Evolutionary conservation across 2,329 filamentous ascomycete species (phyloP).

Genomic region (Xylaria sp.): DNA sequence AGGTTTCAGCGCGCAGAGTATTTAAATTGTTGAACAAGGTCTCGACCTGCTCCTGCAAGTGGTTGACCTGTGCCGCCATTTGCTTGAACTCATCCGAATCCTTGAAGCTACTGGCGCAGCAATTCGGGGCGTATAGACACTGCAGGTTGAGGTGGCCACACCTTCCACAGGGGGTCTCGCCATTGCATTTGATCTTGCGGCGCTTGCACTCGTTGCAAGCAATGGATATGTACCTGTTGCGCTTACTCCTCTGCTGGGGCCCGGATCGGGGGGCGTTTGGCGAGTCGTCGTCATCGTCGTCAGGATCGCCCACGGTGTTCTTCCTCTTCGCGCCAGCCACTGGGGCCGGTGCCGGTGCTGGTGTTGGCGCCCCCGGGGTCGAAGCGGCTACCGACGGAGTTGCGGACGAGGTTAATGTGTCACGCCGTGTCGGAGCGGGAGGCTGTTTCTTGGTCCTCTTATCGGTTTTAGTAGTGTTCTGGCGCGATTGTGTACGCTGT

Average conservation of each 20-base stretch:
- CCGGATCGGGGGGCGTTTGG: constrained; percentile 26
- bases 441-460: constrained; percentile 25
- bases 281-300: constrained; percentile 33
- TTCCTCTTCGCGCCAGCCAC: constrained; percentile 37
- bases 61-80: constrained; percentile 75
- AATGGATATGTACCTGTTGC: constrained; percentile 68
- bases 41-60: constrained; percentile 84
- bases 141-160: constrained; percentile 71
- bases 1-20: constrained; percentile 63
- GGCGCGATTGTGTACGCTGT: constrained; percentile 13
- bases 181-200: constrained; percentile 78
- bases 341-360: constrained; percentile 1
- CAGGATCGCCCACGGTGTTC: constrained; percentile 21
- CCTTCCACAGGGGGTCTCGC: constrained; percentile 69
- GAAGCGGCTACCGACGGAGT: constrained; percentile 17
- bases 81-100: constrained; percentile 89
- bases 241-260: constrained; percentile 59
- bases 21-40: constrained; percentile 75
- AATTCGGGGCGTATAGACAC: constrained; percentile 70
- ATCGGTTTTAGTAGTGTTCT: constrained; percentile 8
- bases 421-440: constrained; percentile 13
- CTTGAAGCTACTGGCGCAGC: constrained; percentile 79
- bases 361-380: constrained; percentile 11
- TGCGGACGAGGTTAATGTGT: constrained; percentile 16
- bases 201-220: constrained; percentile 75